Base-by-base conservation (phyloP, 2,329 filamentous ascomycete genomes). In the Ophiosphaerella herpotricha region DNA sequence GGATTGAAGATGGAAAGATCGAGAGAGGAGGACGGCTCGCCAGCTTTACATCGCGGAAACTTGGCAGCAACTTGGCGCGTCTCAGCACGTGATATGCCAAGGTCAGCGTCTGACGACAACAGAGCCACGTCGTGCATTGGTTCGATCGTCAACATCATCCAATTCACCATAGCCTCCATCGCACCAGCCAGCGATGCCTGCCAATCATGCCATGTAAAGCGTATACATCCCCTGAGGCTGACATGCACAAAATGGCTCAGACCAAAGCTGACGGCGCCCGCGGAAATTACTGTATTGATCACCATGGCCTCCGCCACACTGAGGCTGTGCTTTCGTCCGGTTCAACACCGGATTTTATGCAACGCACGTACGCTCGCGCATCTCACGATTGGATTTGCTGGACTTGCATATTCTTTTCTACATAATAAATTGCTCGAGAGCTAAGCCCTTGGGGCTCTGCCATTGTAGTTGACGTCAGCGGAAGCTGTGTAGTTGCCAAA, bases 401-500 rank as follows among this genome's bases (percentile, higher is more conserved):
- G 12, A 8, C 6, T n/a, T 11, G n/a, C 24, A 41, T 36, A 18
- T 14, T 18, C 34, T n/a, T 16, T 5, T 36, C 34, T 14, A 9
- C 18, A 7, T 18, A 16, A 16, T 7, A 31, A 4, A 8, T 14
- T 18, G 5, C 14, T 21, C 4, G 16, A 14, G 5, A n/a, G n/a
- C 26, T 38, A 46, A 14, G 43, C 13, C 36, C 43, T 47, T 9
- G 62, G 64, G n/a, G 66, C 65, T 8, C 64, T 43, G 1, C 65
- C 65, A 39, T 69, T 70, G 42, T 70, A 69, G 26, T 68, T 40
- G 6, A 58, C 14, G 1, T 64, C 67, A 12, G 62, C 38, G 21
- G 26, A 24, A 6, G 61, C 64, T 0, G 63, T 67, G 24, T 67
- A 70, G 35, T 70, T 64, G 1, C 49, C 67, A 48, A 66, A 63